Base-by-base conservation (phyloP, 2,329 filamentous ascomycete species). In the Calycina herbarum region DNA sequence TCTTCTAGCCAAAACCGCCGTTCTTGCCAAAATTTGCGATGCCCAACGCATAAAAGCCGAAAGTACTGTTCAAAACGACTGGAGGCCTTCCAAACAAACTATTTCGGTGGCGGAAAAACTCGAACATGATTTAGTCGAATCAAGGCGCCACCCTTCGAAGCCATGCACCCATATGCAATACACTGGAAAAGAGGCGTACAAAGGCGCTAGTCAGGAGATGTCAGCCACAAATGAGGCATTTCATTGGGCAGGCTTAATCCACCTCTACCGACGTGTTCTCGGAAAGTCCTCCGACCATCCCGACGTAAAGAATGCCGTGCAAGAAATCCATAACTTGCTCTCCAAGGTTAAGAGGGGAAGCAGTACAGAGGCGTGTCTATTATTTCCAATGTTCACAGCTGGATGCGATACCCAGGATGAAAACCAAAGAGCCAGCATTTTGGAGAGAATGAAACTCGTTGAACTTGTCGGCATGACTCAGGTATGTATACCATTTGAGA, bases 361-460 rank as follows among this genome's bases (percentile, higher is more conserved):
- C 35, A 87, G 87, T 17, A 90, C 91, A 0, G 92, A 94, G 76
- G 88, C 86, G 8, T 92, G 90, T 72, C 79, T 92, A 20, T 76
- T 95, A 48, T 94, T 95, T 69, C 92, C 92, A 0, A 87, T 95
- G 78, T 95, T 95, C 76, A 91, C 90, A 0, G 92, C 92, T 0
- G 92, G 92, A 0, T 94, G 91, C 70, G 90, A 95, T 75, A 86
- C 88, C 0, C 79, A 79, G 64, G 83, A 87, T 59, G 73, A 80
- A 40, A 77, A 77, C 2, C 85, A 89, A 70, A 81, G 87, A 60
- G 78, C 79, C 29, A 82, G 86, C 72, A 86, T 94, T 45, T 79
- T 91, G 72, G 84, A 86, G 70, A 82, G 91, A 59, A 82, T 95
- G 73, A 62, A 35, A 60, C 48, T 6, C 64, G 65, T 64, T 29